Evolutionary conservation across 1,139 yeast genomes (phyloP), one percentile per base, ranked within the genome.

Genomic region (Kazachstania sp.): DNA sequence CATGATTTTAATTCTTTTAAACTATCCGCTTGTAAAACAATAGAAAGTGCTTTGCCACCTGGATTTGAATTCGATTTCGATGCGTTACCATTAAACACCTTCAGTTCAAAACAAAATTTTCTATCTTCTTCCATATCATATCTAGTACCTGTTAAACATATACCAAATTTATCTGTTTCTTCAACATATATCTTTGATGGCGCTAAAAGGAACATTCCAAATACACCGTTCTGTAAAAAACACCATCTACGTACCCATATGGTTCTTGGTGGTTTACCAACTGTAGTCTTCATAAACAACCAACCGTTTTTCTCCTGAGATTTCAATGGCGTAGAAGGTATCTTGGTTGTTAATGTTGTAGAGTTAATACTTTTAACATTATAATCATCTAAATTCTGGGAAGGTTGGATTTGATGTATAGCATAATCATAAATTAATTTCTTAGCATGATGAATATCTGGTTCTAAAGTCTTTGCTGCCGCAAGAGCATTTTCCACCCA

Each of bases 241-340:
- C 84, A 86, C 97, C 97, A 92, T 49, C 96, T 70, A 52, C 83
- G 73, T 0, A 82, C 86, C 97, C 97, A 92, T 0, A 79, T 71
- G 16, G 78, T 78, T 53, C 86, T 75, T 3, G 75, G 71, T 0
- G 85, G 78, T 46, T 72, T 74, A 1, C 76, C 75, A 1, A 72
- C 73, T 51, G 75, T 71, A 0, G 95, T 81, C 59, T 86, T 86
- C 79, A 90, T 78, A 58, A 77, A 82, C 38, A 90, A 70, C 83
- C 95, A 88, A 1, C 97, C 97, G 58, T 85, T 90, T 55, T 86
- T 87, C 59, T 86, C 95, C 15, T 59, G 59, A 11, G 57, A 39
- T 30, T 51, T 49, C 64, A 13, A 50, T 2, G 55, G 50, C n/a
- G 45, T 35, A 5, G 51, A 51, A 2, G 52, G 40, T 6, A 51